Conservation (phyloP, 495 filamentous ascomycete species). For the Penicillium odoratum region DNA sequence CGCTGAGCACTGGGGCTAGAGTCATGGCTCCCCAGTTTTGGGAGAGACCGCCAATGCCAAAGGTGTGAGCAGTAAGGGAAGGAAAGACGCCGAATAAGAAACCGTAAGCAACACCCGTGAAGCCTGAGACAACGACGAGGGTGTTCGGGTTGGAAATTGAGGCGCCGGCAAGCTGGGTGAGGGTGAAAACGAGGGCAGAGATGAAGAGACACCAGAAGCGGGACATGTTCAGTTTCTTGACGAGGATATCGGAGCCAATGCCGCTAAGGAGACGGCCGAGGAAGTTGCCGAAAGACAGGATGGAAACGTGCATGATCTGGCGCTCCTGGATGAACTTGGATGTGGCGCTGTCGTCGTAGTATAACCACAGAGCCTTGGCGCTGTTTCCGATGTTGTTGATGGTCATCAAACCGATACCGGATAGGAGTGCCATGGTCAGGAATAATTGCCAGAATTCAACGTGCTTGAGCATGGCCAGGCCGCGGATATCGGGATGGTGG, state of each 20-base stretch:
- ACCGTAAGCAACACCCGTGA: slow-evolving; percentile 89
- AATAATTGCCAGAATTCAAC: slow-evolving; percentile 92
- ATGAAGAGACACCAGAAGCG: slow-evolving; percentile 87
- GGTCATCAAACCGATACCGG: slow-evolving; percentile 95
- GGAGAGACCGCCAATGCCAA: slow-evolving; percentile 83
- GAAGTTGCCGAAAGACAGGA: slow-evolving; percentile 85
- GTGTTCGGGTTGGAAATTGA: slow-evolving; percentile 77
- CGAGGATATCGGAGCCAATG: slow-evolving; percentile 85
- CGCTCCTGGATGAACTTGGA: slow-evolving; percentile 75
- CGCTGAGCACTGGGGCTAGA: slow-evolving; percentile 76
- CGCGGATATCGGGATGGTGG: slow-evolving; percentile 87
- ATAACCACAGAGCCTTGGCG: slow-evolving; percentile 74
- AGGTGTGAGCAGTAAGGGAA: slow-evolving; percentile 85
- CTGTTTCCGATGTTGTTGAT: slow-evolving; percentile 99
- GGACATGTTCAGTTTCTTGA: slow-evolving; percentile 73
- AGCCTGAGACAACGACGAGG: slow-evolving; percentile 72
- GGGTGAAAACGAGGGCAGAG: slow-evolving; percentile 73
- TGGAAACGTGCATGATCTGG: slow-evolving; percentile 91
- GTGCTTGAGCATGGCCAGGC: slow-evolving; percentile 69
- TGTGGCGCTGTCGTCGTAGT: slow-evolving; percentile 72
- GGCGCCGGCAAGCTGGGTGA: slow-evolving; percentile 78
- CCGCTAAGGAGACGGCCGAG: slow-evolving; percentile 66
- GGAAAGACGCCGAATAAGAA: slow-evolving; percentile 95
- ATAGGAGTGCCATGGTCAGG: slow-evolving; percentile 78
- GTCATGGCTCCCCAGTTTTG: slow-evolving; percentile 97